phyloP scores from a whole-genome alignment of 116 monocot species.

The Papilionanthe hybrid region DNA sequence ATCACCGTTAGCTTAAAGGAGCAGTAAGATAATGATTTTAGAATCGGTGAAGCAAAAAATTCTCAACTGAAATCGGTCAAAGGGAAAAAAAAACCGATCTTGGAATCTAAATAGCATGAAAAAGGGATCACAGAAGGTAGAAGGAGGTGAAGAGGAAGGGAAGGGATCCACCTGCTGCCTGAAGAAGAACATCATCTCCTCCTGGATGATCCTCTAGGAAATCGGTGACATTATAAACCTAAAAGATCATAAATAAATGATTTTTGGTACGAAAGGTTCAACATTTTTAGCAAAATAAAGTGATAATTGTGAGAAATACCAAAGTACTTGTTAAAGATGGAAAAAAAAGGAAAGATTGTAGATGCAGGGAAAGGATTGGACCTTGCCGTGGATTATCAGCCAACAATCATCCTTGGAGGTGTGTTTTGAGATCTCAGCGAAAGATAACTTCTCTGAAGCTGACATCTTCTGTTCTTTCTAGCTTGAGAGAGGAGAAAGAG shows the following conservation, averaged over 20 bases:
- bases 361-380: neutral
- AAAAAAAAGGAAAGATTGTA: neutral
- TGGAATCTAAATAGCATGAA: neutral
- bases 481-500: too few relatives aligned
- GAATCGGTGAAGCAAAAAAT: neutral
- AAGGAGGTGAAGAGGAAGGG: neutral
- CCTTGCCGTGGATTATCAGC: constrained; percentile 39
- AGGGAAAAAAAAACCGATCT: neutral
- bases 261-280: neutral
- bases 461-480: neutral
- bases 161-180: constrained; percentile 11
- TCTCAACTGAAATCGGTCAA: too few relatives aligned
- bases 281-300: neutral
- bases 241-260: neutral
- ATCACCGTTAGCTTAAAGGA: constrained; percentile 7
- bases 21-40: neutral
- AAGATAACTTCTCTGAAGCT: constrained; percentile 3
- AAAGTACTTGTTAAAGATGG: neutral
- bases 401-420: constrained; percentile 42
- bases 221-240: constrained; percentile 20
- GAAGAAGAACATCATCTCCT: constrained; percentile 23
- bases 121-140: neutral
- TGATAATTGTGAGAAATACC: neutral
- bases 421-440: constrained; percentile 34
- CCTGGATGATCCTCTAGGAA: constrained; percentile 27